phyloP scores from a whole-genome alignment of 2,329 filamentous ascomycete genomes.

The Colletotrichum acutatum region DNA sequence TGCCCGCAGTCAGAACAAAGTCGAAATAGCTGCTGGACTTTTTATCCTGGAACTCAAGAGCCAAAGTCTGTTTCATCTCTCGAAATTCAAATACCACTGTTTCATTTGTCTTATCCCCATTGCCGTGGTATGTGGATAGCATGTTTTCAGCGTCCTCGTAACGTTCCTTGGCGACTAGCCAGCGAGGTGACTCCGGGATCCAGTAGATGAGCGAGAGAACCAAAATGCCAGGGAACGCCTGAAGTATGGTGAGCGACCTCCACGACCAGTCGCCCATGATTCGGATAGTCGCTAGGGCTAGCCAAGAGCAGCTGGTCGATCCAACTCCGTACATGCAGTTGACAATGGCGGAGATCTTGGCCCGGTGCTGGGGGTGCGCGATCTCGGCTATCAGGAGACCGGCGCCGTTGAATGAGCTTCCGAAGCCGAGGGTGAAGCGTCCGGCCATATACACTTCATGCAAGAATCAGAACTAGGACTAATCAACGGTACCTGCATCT shows the following conservation, averaged over 20 bases:
- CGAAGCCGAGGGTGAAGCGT: no score
- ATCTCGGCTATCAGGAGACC: no score
- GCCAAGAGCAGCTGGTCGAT: no score
- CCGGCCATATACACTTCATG: no score
- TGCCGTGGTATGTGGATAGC: constrained; percentile 57
- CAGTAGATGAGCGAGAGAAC: constrained; percentile 19
- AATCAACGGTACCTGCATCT: no score
- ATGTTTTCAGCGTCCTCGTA: constrained; percentile 44
- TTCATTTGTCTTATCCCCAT: constrained; percentile 53
- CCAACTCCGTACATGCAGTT: no score
- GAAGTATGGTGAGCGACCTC: background rate
- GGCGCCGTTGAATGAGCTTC: no score
- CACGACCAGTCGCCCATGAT: background rate
- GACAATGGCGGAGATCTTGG: no score
- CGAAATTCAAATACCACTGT: background rate
- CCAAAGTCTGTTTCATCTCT: background rate
- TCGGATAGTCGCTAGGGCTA: no score
- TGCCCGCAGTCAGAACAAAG: background rate
- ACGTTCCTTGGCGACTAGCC: constrained; percentile 44
- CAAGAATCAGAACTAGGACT: no score
- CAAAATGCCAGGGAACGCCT: background rate
- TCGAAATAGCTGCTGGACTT: background rate
- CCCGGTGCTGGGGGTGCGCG: no score
- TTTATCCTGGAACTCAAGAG: background rate
- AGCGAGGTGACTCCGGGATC: constrained; percentile 46